These are phyloP conservation scores for Trichosporon inkin DNA, from an alignment of 1,284 basidiomycete species.

Conservation along the genomic window DNA sequence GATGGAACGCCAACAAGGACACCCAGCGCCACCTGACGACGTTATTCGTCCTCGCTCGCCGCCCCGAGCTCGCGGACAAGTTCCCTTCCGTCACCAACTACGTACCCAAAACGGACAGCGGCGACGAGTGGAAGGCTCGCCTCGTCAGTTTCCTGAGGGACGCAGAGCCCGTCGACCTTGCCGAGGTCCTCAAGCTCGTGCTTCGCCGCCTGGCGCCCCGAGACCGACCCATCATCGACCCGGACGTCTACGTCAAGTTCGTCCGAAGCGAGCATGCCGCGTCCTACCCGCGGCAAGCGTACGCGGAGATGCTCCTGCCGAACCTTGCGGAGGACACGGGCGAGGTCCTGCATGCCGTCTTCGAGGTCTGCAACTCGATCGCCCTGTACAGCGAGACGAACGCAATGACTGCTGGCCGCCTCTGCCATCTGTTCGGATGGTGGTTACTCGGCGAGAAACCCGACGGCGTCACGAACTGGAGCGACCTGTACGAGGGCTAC, in stretches of 20 bases:
- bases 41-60: slow-evolving; percentile 27
- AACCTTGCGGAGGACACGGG: slow-evolving; percentile 15
- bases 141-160: slow-evolving; percentile 21
- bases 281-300: slow-evolving; percentile 37
- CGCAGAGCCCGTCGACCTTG: slow-evolving; percentile 28
- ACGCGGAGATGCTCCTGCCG: slow-evolving; percentile 28
- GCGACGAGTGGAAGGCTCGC: slow-evolving; percentile 21
- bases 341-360: slow-evolving; percentile 32
- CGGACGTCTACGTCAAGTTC: slow-evolving; percentile 31
- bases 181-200: slow-evolving; percentile 33
- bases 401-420: slow-evolving; percentile 30
- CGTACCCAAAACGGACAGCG: neutral
- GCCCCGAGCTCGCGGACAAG: slow-evolving; percentile 22
- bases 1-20: slow-evolving; percentile 20
- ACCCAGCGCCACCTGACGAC: slow-evolving; percentile 31
- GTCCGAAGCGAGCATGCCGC: slow-evolving; percentile 36
- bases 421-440: slow-evolving; percentile 38
- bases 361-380: slow-evolving; percentile 37
- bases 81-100: slow-evolving; percentile 30
- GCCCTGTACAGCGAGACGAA: slow-evolving; percentile 34
- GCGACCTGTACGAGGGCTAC: slow-evolving; percentile 37
- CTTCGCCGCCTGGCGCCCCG: slow-evolving; percentile 26
- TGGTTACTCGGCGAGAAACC: slow-evolving; percentile 30
- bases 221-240: slow-evolving; percentile 16
- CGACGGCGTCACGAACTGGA: slow-evolving; percentile 23